phyloP scores from a whole-genome alignment of 768 basidiomycete species.

The Lyophyllum decastes region DNA sequence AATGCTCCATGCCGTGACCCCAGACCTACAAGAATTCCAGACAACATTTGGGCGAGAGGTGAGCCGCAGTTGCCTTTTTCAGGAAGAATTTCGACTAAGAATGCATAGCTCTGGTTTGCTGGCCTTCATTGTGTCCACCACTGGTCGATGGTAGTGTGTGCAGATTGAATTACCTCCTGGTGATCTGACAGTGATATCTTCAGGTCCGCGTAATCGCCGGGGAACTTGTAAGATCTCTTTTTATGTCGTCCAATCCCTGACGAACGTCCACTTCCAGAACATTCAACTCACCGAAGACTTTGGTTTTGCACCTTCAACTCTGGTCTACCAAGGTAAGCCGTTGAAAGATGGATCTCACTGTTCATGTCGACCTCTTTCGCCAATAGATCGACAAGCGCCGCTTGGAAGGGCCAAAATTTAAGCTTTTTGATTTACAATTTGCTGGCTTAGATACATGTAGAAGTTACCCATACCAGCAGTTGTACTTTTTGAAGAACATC shows the following conservation, averaged over 20 bases:
- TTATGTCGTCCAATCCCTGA: constrained; percentile 6
- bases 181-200: constrained; percentile 5
- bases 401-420: constrained; percentile 68
- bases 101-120: constrained; percentile 77
- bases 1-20: constrained; percentile 79
- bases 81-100: background rate
- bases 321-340: constrained; percentile 66
- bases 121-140: constrained; percentile 86
- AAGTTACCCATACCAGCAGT: background rate
- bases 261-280: constrained; percentile 39
- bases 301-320: constrained; percentile 84
- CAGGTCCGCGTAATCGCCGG: constrained; percentile 84
- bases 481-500: background rate
- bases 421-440: background rate
- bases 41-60: constrained; percentile 88
- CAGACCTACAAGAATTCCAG: constrained; percentile 70
- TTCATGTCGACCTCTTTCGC: constrained; percentile 4
- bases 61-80: constrained; percentile 11
- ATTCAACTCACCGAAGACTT: constrained; percentile 74
- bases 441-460: background rate
- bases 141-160: constrained; percentile 78
- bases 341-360: constrained; percentile 5
- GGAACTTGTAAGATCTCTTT: constrained; percentile 59
- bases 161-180: background rate
- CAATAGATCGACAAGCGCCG: constrained; percentile 51